Base-by-base conservation (phyloP, 2,329 filamentous ascomycete genomes). In the Rutstroemia sp. region DNA sequence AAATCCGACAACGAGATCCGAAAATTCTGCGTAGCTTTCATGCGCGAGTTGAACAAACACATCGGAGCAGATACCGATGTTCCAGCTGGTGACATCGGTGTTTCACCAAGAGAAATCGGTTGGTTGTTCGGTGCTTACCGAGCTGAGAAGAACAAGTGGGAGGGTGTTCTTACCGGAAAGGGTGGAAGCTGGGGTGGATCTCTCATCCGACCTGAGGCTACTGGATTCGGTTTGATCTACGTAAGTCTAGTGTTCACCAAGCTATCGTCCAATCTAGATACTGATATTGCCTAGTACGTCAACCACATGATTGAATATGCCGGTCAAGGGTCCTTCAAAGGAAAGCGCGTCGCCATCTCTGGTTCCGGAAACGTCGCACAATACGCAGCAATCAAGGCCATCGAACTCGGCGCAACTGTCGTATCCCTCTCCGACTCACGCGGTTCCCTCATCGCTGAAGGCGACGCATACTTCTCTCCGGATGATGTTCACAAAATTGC, bases 341-440 rank as follows among this genome's bases (percentile, higher is more conserved):
- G 91, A 76, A 97, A 97, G 83, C 87, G 86, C 59, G 94, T 97
- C 57, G 90, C 92, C 73, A 87, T 99, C 74, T 96, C 94, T 46
- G 94, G 94, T 62, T 96, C 92, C 58, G 94, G 94, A 65, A 99
- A 99, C 78, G 94, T 97, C 55, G 94, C 94, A 34, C 94, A 97
- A 79, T 97, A 94, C 77, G 92, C 92, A 34, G 94, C 92, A 0
- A 87, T 97, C 66, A 97, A 97, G 79, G 85, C 86, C 71, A 94
- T 97, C 68, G 92, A 97, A 81, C 90, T 97, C 66, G 94, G 94
- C 68, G 94, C 87, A 62, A 92, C 82, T 57, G 90, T 99, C 66
- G 79, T 96, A 70, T 96, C 92, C 44, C 85, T 99, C 57, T 96
- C 91, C 67, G 94, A 97, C 81, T 92, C 87, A 73, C 87, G 89